Evolutionary conservation across 331 rosid species (phyloP), one percentile per base, ranked within the genome.

Genomic region (Stylosanthes scabra): DNA sequence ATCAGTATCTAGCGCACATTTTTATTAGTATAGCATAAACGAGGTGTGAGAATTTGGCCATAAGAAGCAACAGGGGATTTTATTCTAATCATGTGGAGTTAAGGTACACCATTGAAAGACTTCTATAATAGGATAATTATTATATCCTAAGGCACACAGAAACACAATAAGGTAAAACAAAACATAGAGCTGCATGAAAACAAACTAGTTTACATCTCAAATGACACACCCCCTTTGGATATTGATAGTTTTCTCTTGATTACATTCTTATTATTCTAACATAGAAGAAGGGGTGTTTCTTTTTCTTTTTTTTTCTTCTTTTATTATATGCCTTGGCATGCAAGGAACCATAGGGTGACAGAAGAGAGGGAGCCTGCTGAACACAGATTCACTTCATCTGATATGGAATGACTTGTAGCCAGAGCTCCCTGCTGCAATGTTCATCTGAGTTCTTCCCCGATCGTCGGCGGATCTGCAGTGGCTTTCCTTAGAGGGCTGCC

Each of bases 321-420:
- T 72, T 47, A 58, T 42, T 67, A 59, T 28, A 59, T 74, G 66
- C 52, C 79, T 60, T 70, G 72, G 50, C 29, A 34, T 40, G 45
- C 16, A 49, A 54, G 77, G 14, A 77, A 60, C 75, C 70, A 44
- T 63, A 31, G 60, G 80, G 65, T 91, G 97, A 93, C 97, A 90
- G 91, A 89, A 91, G 96, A 91, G 88, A 89, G 91, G 27, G 90
- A 91, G 91, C 93, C 56, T 28, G 58, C 66, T 66, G 42, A 67
- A 46, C 42, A 11, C 62, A 31, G 37, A 45, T 25, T 71, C n/a
- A 74, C 15, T 74, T 85, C 66, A 88, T 76, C 82, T 82, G 75
- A 89, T 77, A 70, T 85, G 86, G 60, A 86, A 72, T 52, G 80
- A 86, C 58, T 87, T 90, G 83, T 73, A 80, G 63, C 83, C 63